phyloP scores from a whole-genome alignment of 768 basidiomycete genomes.

The Kwoniella sp. region DNA sequence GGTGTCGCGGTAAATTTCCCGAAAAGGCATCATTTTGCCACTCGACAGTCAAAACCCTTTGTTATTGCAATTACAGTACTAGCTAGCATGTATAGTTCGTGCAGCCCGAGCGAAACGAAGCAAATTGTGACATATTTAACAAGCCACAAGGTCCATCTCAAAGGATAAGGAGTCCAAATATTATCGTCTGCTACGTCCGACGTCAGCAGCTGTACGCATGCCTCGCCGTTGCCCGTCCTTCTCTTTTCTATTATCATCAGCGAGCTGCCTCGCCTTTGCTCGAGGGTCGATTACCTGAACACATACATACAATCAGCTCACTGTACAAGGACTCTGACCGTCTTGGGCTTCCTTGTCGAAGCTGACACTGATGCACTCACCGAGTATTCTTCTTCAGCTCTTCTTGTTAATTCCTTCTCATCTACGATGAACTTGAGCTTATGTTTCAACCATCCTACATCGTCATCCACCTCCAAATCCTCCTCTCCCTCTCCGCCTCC shows the following conservation, averaged over 20 bases:
- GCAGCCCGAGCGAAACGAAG: too few species aligned
- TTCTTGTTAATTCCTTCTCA: conserved; percentile 47
- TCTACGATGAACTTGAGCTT: conserved; percentile 48
- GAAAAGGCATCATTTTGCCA: not conserved
- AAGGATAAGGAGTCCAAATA: too few species aligned
- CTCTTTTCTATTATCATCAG: conserved; percentile 26
- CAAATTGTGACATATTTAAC: too few species aligned
- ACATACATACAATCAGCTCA: conserved; percentile 29
- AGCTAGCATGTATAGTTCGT: too few species aligned
- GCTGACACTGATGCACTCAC: too few species aligned
- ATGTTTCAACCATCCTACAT: conserved; percentile 55
- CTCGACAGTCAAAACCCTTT: not conserved
- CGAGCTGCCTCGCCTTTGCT: conserved; percentile 50
- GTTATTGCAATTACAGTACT: conserved; percentile 2
- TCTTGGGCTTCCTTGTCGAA: too few species aligned
- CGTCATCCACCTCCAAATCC: conserved; percentile 53
- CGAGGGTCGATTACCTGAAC: conserved; percentile 55
- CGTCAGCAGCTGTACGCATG: conserved; percentile 32
- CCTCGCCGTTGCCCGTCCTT: conserved; percentile 29
- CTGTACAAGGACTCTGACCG: too few species aligned
- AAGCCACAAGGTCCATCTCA: too few species aligned
- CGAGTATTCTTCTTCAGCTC: conserved; percentile 54
- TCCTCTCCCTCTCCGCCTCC: conserved; percentile 25
- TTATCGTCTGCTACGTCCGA: conserved; percentile 28
- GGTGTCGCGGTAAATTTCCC: not conserved